Evolutionary conservation across 208 protist species (phyloP).

Genomic region (Naegleria fowleri): DNA sequence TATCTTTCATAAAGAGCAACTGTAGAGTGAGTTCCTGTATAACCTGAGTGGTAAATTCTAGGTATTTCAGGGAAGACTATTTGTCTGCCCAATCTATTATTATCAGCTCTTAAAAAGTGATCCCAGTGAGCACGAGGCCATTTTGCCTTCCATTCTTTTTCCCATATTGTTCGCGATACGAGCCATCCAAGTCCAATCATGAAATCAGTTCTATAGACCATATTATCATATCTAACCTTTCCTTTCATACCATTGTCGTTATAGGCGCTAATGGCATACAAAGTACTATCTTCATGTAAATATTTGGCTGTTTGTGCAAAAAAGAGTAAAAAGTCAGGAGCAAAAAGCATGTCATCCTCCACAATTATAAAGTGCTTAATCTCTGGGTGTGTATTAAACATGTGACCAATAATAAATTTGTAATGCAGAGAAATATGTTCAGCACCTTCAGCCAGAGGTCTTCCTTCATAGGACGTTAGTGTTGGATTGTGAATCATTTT

Average conservation of each 20-base stretch:
- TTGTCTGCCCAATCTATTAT: constrained; percentile 19
- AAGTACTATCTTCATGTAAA: not conserved
- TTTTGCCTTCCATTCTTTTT: not conserved
- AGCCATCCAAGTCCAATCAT: constrained; percentile 31
- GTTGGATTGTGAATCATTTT: not conserved
- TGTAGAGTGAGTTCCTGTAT: constrained; percentile 29
- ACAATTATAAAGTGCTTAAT: constrained; percentile 26
- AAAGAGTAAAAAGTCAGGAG: constrained; percentile 25
- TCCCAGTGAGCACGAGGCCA: constrained; percentile 30
- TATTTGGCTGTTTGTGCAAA: constrained; percentile 23
- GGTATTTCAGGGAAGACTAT: constrained; percentile 30
- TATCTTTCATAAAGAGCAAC: constrained; percentile 31
- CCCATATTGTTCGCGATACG: not conserved
- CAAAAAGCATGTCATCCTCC: constrained; percentile 31
- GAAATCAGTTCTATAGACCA: constrained; percentile 28
- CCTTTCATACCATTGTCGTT: constrained; percentile 29
- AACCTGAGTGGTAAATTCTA: constrained; percentile 28
- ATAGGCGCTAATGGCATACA: constrained; percentile 20
- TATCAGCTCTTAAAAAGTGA: constrained; percentile 6
- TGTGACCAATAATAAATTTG: not conserved
- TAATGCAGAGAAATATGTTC: constrained; percentile 30
- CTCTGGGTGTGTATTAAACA: not conserved
- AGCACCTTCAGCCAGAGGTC: constrained; percentile 1
- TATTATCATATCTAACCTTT: not conserved
- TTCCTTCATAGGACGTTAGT: not conserved